Evolutionary conservation across 352 stramenopile species (phyloP).

Genomic region (Phytophthora chlamydospora): DNA sequence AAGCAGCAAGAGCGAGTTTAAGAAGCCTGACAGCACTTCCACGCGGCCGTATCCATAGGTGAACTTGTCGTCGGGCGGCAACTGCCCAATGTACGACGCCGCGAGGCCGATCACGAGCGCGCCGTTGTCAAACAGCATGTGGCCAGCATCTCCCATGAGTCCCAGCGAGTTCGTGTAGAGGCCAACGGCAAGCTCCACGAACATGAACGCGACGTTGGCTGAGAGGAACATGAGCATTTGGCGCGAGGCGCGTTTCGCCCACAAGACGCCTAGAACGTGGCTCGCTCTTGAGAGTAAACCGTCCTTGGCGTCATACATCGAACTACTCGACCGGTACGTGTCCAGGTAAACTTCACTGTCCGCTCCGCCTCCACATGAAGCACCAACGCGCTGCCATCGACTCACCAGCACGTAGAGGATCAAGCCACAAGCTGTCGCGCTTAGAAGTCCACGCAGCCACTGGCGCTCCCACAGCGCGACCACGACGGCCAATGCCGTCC

Average conservation of each 20-base stretch:
- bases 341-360: constrained; percentile 44
- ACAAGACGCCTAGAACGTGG: constrained; percentile 53
- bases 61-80: constrained; percentile 73
- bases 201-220: constrained; percentile 88
- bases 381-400: constrained; percentile 29
- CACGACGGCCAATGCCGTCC: constrained; percentile 46
- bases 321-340: constrained; percentile 40
- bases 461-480: constrained; percentile 48
- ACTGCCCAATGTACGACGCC: constrained; percentile 81
- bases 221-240: constrained; percentile 86
- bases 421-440: constrained; percentile 43
- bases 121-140: constrained; percentile 91
- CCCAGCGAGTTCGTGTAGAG: constrained; percentile 86
- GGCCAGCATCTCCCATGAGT: constrained; percentile 85
- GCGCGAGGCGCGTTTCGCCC: constrained; percentile 62
- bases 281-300: not conserved
- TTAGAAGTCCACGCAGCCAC: constrained; percentile 56
- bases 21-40: constrained; percentile 86
- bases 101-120: constrained; percentile 85
- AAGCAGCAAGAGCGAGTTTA: constrained; percentile 87
- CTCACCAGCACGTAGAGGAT: constrained; percentile 59
- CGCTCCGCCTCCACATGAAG: not conserved
- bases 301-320: not conserved
- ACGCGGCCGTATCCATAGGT: constrained; percentile 89
- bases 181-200: constrained; percentile 86